Percentiles rank a stretch among this genome's conserved stretches.
Evolutionary conservation across 495 filamentous ascomycete genomes (phyloP).

Genomic region (Aspergillus bertholletiae): DNA sequence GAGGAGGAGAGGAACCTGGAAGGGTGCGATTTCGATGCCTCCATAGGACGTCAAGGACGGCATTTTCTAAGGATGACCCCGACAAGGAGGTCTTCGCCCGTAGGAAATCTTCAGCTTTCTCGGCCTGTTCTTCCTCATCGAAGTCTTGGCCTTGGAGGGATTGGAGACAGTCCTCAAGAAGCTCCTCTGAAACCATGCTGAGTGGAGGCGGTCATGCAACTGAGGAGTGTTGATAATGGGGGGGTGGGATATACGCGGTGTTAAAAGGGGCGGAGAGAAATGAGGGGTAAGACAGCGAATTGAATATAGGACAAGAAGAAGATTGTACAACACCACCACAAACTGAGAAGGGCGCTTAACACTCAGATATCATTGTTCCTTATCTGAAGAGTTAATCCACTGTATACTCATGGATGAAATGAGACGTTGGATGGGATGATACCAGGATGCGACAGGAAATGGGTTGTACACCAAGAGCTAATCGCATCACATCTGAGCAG

Average conservation of each 20-base stretch:
- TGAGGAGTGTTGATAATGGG: conserved; percentile 2
- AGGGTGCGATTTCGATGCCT: conserved; percentile 74
- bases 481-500: conserved; percentile 37
- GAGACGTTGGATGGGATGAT: conserved; percentile 9
- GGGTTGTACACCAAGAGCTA: conserved; percentile 17
- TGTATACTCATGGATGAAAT: not conserved
- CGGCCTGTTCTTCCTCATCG: conserved; percentile 93
- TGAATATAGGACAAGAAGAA: conserved; percentile 1
- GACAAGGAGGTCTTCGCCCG: conserved; percentile 71
- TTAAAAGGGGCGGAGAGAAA: conserved; percentile 2
- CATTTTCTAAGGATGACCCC: conserved; percentile 82
- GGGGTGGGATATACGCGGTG: conserved; percentile 4
- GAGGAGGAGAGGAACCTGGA: conserved; percentile 75
- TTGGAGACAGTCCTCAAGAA: conserved; percentile 86
- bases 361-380: conserved; percentile 1
- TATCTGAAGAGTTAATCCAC: not conserved
- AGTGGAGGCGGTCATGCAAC: conserved; percentile 4
- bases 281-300: conserved; percentile 8
- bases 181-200: conserved; percentile 84
- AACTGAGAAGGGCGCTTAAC: not conserved
- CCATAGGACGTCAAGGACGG: conserved; percentile 89
- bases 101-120: conserved; percentile 84
- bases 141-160: conserved; percentile 77
- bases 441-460: conserved; percentile 18
- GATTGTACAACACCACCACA: conserved; percentile 2